These are phyloP conservation scores for Kurtzmaniella fragi DNA, from an alignment of 805 yeast species.

Conservation along the genomic window DNA sequence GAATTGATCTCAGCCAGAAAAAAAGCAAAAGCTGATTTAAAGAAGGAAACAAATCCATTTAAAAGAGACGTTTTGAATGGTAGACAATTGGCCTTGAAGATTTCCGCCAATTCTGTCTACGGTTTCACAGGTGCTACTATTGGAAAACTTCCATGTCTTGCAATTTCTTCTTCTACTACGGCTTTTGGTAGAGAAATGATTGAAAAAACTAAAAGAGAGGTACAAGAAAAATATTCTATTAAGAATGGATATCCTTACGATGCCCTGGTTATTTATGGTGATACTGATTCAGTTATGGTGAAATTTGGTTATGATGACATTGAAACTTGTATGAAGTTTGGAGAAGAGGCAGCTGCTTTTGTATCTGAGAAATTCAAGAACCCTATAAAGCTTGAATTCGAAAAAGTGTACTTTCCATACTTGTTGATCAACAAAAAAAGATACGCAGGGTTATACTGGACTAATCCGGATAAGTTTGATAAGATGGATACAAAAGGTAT, in stretches of 20 bases:
- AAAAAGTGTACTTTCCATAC: conserved; percentile 94
- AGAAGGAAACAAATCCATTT: conserved; percentile 92
- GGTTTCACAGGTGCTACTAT: conserved; percentile 99
- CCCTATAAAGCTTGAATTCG: conserved; percentile 94
- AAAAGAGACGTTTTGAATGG: conserved; percentile 92
- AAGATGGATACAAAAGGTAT: conserved; percentile 98
- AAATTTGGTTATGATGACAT: conserved; percentile 84
- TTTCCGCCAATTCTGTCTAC: conserved; percentile 96
- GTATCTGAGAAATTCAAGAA: conserved; percentile 75
- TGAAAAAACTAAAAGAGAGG: conserved; percentile 82
- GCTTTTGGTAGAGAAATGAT: conserved; percentile 97
- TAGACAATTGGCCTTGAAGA: conserved; percentile 91
- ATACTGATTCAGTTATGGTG: conserved; percentile 99
- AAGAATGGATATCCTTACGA: conserved; percentile 81
- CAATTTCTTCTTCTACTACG: conserved; percentile 92
- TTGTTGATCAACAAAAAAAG: conserved; percentile 91
- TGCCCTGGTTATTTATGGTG: conserved; percentile 93
- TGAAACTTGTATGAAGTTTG: conserved; percentile 81
- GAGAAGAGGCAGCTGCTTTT: conserved; percentile 88
- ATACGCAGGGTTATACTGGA: conserved; percentile 97
- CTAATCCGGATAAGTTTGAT: conserved; percentile 84
- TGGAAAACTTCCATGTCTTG: conserved; percentile 94
- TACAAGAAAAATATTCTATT: conserved; percentile 73
- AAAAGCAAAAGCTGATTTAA: conserved; percentile 84
- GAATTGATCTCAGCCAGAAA: conserved; percentile 91